A percentile compares a stretch with the other conserved stretches of the same genome.
Conservation (phyloP, 2,329 filamentous ascomycete genomes). For the Gliomastix tumulicola region DNA sequence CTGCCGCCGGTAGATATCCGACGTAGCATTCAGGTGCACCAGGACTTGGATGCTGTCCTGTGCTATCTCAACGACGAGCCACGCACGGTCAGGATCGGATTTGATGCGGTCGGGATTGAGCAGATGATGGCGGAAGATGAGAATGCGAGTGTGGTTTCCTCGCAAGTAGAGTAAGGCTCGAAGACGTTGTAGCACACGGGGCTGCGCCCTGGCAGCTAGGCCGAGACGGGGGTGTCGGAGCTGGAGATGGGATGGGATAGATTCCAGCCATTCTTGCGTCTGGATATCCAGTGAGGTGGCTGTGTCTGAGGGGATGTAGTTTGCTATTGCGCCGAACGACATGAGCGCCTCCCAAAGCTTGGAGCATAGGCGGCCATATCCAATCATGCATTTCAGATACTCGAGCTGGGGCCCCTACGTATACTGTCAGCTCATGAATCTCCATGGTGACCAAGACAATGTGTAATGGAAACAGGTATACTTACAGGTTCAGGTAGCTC, state of each 20-base stretch:
- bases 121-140: conserved; percentile 35
- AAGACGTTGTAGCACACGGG: conserved; percentile 28
- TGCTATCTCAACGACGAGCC: conserved; percentile 26
- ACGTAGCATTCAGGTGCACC: conserved; percentile 15
- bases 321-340: conserved; percentile 22
- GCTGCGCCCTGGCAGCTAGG: conserved; percentile 18
- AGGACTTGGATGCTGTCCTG: conserved; percentile 18
- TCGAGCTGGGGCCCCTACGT: conserved; percentile 15
- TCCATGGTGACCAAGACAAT: conserved; percentile 9
- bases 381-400: conserved; percentile 39
- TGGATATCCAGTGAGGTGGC: conserved; percentile 30
- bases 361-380: conserved; percentile 35
- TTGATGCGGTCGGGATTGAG: conserved; percentile 27
- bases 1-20: conserved; percentile 17
- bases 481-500: conserved; percentile 34
- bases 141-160: conserved; percentile 34
- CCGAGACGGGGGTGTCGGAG: conserved; percentile 28
- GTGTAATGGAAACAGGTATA: not conserved
- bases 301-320: conserved; percentile 27
- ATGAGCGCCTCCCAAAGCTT: conserved; percentile 38
- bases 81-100: conserved; percentile 22
- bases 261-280: conserved; percentile 36
- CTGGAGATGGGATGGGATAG: conserved; percentile 31
- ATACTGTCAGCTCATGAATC: too few species aligned
- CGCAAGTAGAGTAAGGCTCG: conserved; percentile 34